A percentile compares a stretch with the other conserved stretches of the same genome.
Evolutionary conservation across 2,329 filamentous ascomycete genomes (phyloP).

Genomic region (Ophiocordyceps camponoti-rufipedis): DNA sequence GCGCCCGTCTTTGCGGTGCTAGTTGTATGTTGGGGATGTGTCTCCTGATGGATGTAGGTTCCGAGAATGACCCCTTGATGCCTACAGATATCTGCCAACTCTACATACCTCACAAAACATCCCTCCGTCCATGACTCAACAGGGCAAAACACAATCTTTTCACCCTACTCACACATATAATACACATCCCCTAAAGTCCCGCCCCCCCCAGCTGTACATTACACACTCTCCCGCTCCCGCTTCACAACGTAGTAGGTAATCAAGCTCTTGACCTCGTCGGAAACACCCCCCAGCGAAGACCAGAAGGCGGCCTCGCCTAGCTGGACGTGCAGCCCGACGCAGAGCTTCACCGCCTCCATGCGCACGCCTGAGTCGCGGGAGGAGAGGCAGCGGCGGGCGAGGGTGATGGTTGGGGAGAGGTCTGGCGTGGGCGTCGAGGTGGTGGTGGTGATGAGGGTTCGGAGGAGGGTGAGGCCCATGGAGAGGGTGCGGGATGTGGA

Average conservation of each 20-base stretch:
- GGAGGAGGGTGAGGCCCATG: slow-evolving; percentile 47
- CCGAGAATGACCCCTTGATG: no score
- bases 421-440: no score
- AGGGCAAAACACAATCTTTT: no score
- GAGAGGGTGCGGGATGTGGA: slow-evolving; percentile 31
- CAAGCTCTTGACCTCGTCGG: slow-evolving; percentile 57
- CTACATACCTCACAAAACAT: no score
- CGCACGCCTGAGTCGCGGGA: slow-evolving; percentile 43
- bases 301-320: slow-evolving; percentile 48
- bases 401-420: slow-evolving; percentile 16
- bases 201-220: no score
- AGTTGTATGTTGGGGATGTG: no score
- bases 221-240: slow-evolving; percentile 43
- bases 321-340: slow-evolving; percentile 48
- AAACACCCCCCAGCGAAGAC: slow-evolving; percentile 43
- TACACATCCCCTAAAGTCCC: no score
- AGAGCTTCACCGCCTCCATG: slow-evolving; percentile 67
- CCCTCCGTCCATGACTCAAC: no score
- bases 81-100: no score
- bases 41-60: no score
- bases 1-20: no score
- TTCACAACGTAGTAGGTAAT: slow-evolving; percentile 71
- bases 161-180: no score
- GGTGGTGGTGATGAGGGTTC: slow-evolving; percentile 6
- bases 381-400: slow-evolving; percentile 39